These are phyloP conservation scores for Paramecium sonneborni DNA, from an alignment of 73 alveolate species.

Conservation along the genomic window DNA sequence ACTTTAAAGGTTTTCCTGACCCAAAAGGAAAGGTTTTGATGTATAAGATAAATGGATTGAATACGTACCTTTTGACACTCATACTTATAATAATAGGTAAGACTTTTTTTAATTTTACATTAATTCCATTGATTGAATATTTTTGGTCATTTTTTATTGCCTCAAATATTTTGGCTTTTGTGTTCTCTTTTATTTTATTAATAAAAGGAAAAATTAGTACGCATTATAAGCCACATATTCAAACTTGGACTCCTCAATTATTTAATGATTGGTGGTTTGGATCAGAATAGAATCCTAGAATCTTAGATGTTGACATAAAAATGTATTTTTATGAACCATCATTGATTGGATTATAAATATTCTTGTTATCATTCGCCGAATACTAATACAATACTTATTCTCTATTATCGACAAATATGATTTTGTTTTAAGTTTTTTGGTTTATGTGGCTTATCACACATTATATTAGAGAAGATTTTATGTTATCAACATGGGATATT, in stretches of 20 bases:
- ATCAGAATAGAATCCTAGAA: constrained; percentile 51
- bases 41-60: constrained; percentile 48
- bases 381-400: constrained; percentile 44
- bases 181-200: constrained; percentile 9
- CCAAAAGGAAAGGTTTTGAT: constrained; percentile 6
- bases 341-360: constrained; percentile 45
- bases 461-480: constrained; percentile 61
- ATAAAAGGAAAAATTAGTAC: constrained; percentile 36
- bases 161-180: constrained; percentile 36
- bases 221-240: constrained; percentile 19
- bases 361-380: constrained; percentile 53
- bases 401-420: constrained; percentile 13
- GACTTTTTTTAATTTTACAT: not conserved
- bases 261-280: constrained; percentile 63
- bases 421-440: constrained; percentile 18
- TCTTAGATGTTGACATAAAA: constrained; percentile 51
- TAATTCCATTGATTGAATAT: not conserved
- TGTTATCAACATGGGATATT: constrained; percentile 66
- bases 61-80: not conserved
- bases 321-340: constrained; percentile 64
- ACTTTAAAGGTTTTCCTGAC: constrained; percentile 45
- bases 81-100: not conserved
- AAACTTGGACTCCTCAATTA: constrained; percentile 49
- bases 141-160: constrained; percentile 64
- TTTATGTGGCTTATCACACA: constrained; percentile 54